phyloP scores from a whole-genome alignment of 1,139 yeast genomes.

The Candida dubliniensis region DNA sequence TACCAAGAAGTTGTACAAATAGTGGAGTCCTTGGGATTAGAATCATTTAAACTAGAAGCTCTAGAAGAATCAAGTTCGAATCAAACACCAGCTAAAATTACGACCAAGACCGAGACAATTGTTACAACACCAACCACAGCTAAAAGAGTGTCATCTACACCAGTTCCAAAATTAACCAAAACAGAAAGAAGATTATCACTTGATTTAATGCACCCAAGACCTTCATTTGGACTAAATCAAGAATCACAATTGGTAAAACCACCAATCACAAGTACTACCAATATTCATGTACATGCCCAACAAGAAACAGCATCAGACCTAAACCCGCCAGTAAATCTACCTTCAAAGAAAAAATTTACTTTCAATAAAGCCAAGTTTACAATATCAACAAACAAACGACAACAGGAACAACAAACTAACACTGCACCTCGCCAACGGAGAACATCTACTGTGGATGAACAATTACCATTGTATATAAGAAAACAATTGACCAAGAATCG shows the following conservation, averaged over 20 bases:
- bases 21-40: conserved; percentile 18
- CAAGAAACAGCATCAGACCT: conserved; percentile 19
- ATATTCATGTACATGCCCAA: conserved; percentile 35
- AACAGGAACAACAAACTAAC: conserved; percentile 32
- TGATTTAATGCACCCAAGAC: conserved; percentile 28
- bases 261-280: conserved; percentile 35
- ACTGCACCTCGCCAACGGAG: conserved; percentile 20
- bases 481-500: conserved; percentile 24
- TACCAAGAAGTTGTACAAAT: conserved; percentile 22
- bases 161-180: conserved; percentile 24
- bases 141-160: conserved; percentile 8
- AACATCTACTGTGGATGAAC: conserved; percentile 39
- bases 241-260: conserved; percentile 28
- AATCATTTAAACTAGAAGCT: conserved; percentile 13
- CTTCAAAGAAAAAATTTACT: conserved; percentile 1
- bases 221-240: conserved; percentile 14
- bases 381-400: conserved; percentile 26
- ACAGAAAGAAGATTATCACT: conserved; percentile 31
- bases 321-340: not conserved
- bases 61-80: conserved; percentile 4
- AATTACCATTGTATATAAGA: conserved; percentile 39
- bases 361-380: not conserved
- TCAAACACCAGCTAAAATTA: not conserved
- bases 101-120: not conserved
- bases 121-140: not conserved